These are phyloP conservation scores for Lecanicillium sp. DNA, from an alignment of 2,329 filamentous ascomycete genomes.

Conservation along the genomic window DNA sequence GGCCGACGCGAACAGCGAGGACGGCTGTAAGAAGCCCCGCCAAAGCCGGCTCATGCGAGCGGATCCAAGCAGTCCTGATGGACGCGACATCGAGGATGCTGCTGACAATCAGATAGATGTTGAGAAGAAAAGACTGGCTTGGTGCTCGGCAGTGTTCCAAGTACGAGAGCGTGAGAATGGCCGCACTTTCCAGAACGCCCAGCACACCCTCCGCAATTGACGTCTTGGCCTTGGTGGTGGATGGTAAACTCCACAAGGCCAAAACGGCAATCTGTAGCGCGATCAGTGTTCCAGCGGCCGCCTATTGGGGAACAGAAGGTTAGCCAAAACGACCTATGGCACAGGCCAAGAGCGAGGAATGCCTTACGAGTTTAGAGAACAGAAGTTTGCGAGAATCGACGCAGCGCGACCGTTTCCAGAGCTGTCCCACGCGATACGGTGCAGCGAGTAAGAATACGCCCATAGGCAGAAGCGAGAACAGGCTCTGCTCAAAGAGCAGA, in stretches of 20 bases:
- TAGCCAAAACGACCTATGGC: neutral
- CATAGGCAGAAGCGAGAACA: constrained; percentile 24
- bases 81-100: constrained; percentile 29
- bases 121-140: constrained; percentile 28
- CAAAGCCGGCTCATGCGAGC: constrained; percentile 19
- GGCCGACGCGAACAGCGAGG: constrained; percentile 22
- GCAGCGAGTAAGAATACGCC: constrained; percentile 21
- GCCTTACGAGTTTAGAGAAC: constrained; percentile 4
- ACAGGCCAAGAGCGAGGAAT: neutral
- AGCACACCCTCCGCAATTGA: constrained; percentile 26
- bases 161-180: constrained; percentile 25
- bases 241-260: constrained; percentile 22
- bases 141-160: constrained; percentile 27
- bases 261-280: constrained; percentile 21
- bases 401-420: neutral
- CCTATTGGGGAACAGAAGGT: neutral
- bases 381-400: constrained; percentile 2
- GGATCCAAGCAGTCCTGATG: constrained; percentile 29
- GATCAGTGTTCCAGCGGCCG: neutral
- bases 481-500: constrained; percentile 26
- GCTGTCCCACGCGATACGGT: constrained; percentile 16
- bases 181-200: constrained; percentile 22
- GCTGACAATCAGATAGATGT: constrained; percentile 26
- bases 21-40: constrained; percentile 23
- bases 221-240: constrained; percentile 19